Base-by-base conservation (phyloP, 768 basidiomycete species). In the Tricholoma flavovirens region DNA sequence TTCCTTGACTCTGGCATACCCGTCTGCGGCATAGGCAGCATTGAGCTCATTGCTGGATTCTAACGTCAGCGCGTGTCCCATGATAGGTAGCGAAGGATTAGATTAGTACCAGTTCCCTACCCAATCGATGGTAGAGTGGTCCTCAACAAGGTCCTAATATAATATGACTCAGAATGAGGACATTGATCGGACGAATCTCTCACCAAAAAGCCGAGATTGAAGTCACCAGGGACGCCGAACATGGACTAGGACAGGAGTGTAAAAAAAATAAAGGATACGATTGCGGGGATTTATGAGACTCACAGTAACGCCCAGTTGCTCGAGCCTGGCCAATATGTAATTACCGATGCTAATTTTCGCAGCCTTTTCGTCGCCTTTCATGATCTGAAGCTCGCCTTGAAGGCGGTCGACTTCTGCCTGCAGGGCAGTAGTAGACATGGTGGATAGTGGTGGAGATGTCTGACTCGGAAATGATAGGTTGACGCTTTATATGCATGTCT, bases 21-120 rank as follows among this genome's bases (percentile, higher is more conserved):
- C 94, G 65, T 95, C 93, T 0, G 91, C 91, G 14, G 94, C 94
- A 69, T 97, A 97, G 0, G 90, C 79, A 0, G 91, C 88, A 60
- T 94, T 91, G 48, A 94, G 76, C 66, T 93, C 88, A 58, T 92
- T 91, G 61, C 89, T 90, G 56, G 0, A 53, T n/a, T 15, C n/a
- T 14, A n/a, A 24, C 19, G 45, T 55, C 26, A 58, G 35, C 11
- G 38, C 15, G 24, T 14, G 0, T 46, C n/a, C n/a, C 29, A 30
- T 9, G 8, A n/a, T n/a, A n/a, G n/a, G 3, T 17, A 30, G 9
- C 2, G 26, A 17, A 12, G 9, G 7, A 3, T 24, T 21, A 9
- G n/a, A 19, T 24, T 29, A 49, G 5, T 68, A 87, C 87, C 88
- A 90, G 65, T 91, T 90, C 4, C 93, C 94, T 53, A 94, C 80